Evolutionary conservation across 2,329 filamentous ascomycete genomes (phyloP), one percentile per base, ranked within the genome.

Genomic region (Rutstroemia sp.): DNA sequence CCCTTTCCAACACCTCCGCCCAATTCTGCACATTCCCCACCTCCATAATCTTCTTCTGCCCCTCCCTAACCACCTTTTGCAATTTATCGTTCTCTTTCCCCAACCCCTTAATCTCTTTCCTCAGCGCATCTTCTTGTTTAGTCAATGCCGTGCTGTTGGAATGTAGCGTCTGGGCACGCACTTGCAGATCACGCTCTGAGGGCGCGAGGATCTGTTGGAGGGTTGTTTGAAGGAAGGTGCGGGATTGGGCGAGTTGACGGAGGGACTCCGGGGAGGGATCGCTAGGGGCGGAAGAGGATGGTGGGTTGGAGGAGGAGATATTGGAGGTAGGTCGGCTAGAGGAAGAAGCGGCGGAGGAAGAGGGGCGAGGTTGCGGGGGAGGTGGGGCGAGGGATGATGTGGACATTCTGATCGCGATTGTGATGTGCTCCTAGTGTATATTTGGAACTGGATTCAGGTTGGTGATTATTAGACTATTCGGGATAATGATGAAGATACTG

Each of bases 11-110:
- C 72, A 91, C 82, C 78, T 94, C 89, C 21, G 88, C 87, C 88
- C 88, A 94, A 70, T 92, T 92, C 76, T 92, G 88, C 67, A 92
- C 81, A 68, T 91, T 85, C 23, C 88, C 88, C 59, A 91, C 75
- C 76, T 91, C 88, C 73, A 91, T 92, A 58, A 92, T 74, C 66
- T 78, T 79, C 62, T 79, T 78, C 47, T 81, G 79, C 38, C 85
- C 84, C 57, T 77, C 78, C 62, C 80, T 79, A 5, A 83, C 83
- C 63, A 89, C 75, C 62, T 79, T 79, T 62, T 76, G 79, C 67
- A 89, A 78, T 70, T 81, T 80, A 59, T 85, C 82, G 51, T 79
- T 85, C 69, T 90, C 85, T 62, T 78, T 78, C 49, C 79, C 74
- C 69, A 91, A 71, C 2, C 71, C 78, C 1, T 76, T 79, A 5